Base-by-base conservation (phyloP, 129 eudicot genomes). In the Dittrichia graveolens region DNA sequence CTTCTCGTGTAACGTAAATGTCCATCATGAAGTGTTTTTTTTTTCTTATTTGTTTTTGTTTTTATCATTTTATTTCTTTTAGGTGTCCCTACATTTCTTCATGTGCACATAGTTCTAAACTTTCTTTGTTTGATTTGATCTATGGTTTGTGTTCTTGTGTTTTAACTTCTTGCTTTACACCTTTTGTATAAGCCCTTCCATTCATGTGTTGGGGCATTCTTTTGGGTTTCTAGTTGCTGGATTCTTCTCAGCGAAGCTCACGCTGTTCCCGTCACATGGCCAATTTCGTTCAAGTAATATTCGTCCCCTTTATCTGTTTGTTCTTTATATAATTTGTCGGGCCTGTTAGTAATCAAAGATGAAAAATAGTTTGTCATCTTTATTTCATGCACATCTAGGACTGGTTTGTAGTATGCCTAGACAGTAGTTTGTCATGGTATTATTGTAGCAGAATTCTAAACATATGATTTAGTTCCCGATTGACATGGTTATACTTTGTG, bases 1-100 rank as follows among this genome's bases (percentile, higher is more conserved):
- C 42, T 66, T 64, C 69, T 40, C 61, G 41, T 79, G 85, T 79
- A 78, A 82, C 66, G 75, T 68, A 74, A 79, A 78, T 74, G 61
- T 71, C 70, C 57, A 5, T 68, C 11, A 58, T 24, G 31, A 24
- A 38, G 19, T 53, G 16, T 46, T 69, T 72, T 55, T 48, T 48
- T 50, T 62, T 48, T 73, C 61, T n/a, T n/a, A n/a, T 67, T 57
- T 59, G 12, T 31, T 7, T 69, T 42, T 24, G 44, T 13, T 56
- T 56, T 19, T 31, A 56, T 76, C 72, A 19, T 56, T 56, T 19
- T 31, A 56, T 76, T 78, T 47, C 50, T 31, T 15, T 45, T 54
- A 12, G 5, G 1, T 8, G n/a, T 62, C 39, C 55, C 19, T 73
- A 57, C 62, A n/a, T 35, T 74, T 12, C 62, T 74, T 69, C 69